Evolutionary conservation across 1,284 basidiomycete genomes (phyloP).

Genomic region (Inonotus obliquus): DNA sequence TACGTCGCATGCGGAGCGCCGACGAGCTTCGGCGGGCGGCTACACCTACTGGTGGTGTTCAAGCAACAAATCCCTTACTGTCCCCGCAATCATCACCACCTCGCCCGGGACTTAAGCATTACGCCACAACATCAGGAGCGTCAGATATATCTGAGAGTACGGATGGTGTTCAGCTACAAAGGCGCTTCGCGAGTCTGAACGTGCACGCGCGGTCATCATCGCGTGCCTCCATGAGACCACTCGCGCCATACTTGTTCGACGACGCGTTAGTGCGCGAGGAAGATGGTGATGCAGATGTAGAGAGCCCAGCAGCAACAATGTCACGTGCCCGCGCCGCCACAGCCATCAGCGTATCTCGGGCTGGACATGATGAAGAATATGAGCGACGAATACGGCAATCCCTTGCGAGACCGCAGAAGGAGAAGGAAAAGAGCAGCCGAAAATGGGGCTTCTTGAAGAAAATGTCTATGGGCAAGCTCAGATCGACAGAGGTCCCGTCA

Average conservation of each 20-base stretch:
- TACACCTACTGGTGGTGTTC: slow-evolving; percentile 10
- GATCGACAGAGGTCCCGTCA: slow-evolving; percentile 30
- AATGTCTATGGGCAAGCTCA: slow-evolving; percentile 91
- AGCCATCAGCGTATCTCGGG: slow-evolving; percentile 10
- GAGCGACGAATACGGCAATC: slow-evolving; percentile 29
- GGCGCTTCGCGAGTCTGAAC: slow-evolving; percentile 65
- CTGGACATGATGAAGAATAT: slow-evolving; percentile 7
- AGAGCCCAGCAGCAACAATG: slow-evolving; percentile 6
- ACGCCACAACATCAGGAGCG: slow-evolving; percentile 58
- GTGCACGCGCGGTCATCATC: slow-evolving; percentile 36
- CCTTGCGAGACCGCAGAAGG: slow-evolving; percentile 30
- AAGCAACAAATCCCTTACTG: slow-evolving; percentile 21
- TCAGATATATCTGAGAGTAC: slow-evolving; percentile 32
- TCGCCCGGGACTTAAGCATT: slow-evolving; percentile 43
- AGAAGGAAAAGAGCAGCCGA: slow-evolving; percentile 55
- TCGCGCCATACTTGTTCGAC: slow-evolving; percentile 40
- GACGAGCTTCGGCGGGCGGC: slow-evolving; percentile 63
- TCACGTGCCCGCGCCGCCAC: slow-evolving; percentile 11
- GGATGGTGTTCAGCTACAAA: slow-evolving; percentile 4
- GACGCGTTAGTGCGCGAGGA: slow-evolving; percentile 26
- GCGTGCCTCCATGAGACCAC: slow-evolving; percentile 36
- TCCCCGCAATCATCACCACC: slow-evolving; percentile 33
- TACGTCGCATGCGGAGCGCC: slow-evolving; percentile 84
- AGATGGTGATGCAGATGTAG: slow-evolving; percentile 15
- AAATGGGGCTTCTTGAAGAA: slow-evolving; percentile 93